Evolutionary conservation across 306 rosid genomes (phyloP).

Genomic region (Begonia fuchsioides): DNA sequence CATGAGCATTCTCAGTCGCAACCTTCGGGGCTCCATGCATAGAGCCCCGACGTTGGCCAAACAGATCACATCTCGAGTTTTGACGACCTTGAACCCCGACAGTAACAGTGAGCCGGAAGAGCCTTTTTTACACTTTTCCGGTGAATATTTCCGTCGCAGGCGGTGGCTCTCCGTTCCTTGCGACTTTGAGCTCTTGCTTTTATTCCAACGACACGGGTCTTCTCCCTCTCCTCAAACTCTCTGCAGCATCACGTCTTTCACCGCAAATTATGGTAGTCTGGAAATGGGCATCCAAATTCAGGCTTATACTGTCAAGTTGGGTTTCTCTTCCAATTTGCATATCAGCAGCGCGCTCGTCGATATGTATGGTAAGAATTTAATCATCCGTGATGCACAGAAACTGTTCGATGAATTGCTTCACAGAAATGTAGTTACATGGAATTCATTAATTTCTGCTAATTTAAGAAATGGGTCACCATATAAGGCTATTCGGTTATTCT

Average conservation of each 20-base stretch:
- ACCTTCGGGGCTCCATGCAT: not conserved
- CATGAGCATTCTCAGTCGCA: conserved; percentile 1
- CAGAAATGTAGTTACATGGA: conserved; percentile 30
- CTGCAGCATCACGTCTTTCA: conserved; percentile 14
- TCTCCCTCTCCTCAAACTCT: conserved; percentile 18
- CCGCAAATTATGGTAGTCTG: conserved; percentile 13
- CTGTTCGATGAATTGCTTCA: conserved; percentile 22
- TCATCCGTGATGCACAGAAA: conserved; percentile 14
- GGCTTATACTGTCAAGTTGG: conserved; percentile 18
- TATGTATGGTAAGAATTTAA: conserved; percentile 17
- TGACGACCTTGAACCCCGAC: conserved; percentile 3
- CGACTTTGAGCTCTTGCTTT: conserved; percentile 5
- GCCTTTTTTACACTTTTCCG: not conserved
- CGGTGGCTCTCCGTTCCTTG: not conserved
- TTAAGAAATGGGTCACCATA: conserved; percentile 12
- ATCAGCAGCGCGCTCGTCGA: conserved; percentile 22
- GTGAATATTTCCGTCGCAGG: not conserved
- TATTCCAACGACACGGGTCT: conserved; percentile 10
- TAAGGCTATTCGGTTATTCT: conserved; percentile 13
- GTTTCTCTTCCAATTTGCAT: conserved; percentile 17
- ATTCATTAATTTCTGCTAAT: conserved; percentile 17
- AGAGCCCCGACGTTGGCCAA: not conserved
- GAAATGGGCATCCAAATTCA: conserved; percentile 15
- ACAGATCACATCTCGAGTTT: conserved; percentile 7
- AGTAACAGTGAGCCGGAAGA: conserved; percentile 1